phyloP scores from a whole-genome alignment of 169 alveolate genomes.

The Eimeria necatrix region DNA sequence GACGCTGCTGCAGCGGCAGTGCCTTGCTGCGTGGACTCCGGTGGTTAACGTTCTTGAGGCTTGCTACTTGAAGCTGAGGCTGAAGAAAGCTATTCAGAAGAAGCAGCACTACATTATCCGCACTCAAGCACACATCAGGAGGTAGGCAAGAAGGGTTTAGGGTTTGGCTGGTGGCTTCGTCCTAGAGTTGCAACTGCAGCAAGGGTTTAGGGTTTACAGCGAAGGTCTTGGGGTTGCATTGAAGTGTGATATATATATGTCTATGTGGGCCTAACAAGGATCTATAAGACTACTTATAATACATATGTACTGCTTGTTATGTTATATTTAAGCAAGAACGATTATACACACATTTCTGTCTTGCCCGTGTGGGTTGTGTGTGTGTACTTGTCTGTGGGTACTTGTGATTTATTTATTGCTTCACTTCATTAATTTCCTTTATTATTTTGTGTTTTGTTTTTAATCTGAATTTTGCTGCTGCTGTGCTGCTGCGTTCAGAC shows the following conservation, averaged over 20 bases:
- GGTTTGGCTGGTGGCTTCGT: background rate
- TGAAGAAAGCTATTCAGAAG: conserved; percentile 83
- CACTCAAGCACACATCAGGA: conserved; percentile 93
- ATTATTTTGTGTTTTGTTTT: background rate
- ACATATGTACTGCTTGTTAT: too few relatives aligned
- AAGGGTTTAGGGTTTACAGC: too few relatives aligned
- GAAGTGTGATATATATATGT: too few relatives aligned
- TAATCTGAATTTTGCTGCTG: background rate
- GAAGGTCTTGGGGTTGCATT: too few relatives aligned
- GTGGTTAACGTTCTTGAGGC: conserved; percentile 92
- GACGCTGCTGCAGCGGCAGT: conserved; percentile 92
- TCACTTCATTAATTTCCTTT: background rate
- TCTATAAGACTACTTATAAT: too few relatives aligned
- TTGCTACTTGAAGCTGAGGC: conserved; percentile 84
- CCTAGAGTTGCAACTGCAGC: too few relatives aligned
- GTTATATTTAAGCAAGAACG: too few relatives aligned
- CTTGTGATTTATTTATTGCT: background rate
- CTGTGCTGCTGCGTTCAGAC: conserved; percentile 34
- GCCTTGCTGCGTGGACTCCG: conserved; percentile 93
- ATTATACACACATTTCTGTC: too few relatives aligned
- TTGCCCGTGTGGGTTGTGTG: too few relatives aligned
- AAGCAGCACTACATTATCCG: conserved; percentile 88
- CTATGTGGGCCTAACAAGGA: too few relatives aligned
- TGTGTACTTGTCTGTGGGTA: too few relatives aligned
- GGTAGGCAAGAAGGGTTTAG: conserved; percentile 27